These are phyloP conservation scores for Hanseniaspora gamundiae DNA, from an alignment of 1,139 yeast species.

Conservation along the genomic window DNA sequence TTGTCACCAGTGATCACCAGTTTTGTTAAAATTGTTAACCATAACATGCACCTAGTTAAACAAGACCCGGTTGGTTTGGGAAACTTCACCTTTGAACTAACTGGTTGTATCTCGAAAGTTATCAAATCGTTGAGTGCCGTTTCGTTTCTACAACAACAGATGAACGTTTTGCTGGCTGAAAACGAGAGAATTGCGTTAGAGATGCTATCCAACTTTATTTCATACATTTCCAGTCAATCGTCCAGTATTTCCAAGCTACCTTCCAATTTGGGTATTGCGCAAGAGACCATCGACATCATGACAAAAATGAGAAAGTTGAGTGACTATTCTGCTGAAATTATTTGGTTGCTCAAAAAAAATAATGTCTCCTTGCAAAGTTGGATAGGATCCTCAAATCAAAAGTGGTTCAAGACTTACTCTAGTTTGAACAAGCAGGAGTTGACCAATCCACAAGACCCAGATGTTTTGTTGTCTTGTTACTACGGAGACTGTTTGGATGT, in stretches of 20 bases:
- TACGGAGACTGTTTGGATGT: conserved; percentile 69
- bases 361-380: conserved; percentile 49
- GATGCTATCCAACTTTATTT: conserved; percentile 3
- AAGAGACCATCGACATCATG: conserved; percentile 53
- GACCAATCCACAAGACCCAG: conserved; percentile 28
- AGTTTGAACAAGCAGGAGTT: conserved; percentile 27
- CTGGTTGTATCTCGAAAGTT: conserved; percentile 14
- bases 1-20: conserved; percentile 26
- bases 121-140: background rate
- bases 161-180: background rate
- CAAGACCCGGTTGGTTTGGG: conserved; percentile 29
- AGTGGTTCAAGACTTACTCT: conserved; percentile 39
- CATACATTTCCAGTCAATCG: background rate
- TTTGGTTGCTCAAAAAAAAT: conserved; percentile 33
- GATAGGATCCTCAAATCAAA: conserved; percentile 49
- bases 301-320: conserved; percentile 52
- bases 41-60: conserved; percentile 27
- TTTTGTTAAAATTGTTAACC: conserved; percentile 26
- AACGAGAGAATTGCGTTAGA: conserved; percentile 12
- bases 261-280: conserved; percentile 56
- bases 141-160: background rate
- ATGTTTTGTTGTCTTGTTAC: conserved; percentile 47
- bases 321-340: conserved; percentile 46
- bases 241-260: conserved; percentile 25
- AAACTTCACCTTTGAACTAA: conserved; percentile 34